Conservation (phyloP, 305 asterid genomes). For the Euphrasia arctica region DNA sequence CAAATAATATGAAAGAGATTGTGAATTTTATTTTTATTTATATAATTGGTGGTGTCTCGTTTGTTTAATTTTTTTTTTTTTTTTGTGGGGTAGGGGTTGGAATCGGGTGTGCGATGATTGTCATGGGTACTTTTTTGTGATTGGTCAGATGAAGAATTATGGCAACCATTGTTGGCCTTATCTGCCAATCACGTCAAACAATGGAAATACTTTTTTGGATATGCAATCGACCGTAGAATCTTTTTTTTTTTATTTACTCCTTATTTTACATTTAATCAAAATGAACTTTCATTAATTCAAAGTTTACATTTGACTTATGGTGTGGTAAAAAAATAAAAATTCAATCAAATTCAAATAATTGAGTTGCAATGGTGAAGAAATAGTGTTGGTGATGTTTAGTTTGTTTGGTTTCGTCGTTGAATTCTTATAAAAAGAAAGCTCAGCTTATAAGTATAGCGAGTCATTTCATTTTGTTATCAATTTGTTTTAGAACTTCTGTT, state of each 20-base stretch:
- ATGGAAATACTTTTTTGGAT: conserved; percentile 22
- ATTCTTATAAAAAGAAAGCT: too few relatives aligned
- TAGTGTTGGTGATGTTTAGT: too few relatives aligned
- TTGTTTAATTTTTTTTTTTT: conserved; percentile 15
- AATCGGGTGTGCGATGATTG: conserved; percentile 35
- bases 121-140: conserved; percentile 28
- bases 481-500: too few relatives aligned
- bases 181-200: conserved; percentile 45
- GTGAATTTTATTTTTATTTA: neutral
- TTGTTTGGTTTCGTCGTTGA: too few relatives aligned
- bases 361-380: too few relatives aligned
- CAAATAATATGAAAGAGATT: neutral
- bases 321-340: too few relatives aligned
- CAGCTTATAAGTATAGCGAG: too few relatives aligned
- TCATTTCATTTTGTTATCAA: too few relatives aligned
- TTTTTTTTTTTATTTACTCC: conserved; percentile 1
- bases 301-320: too few relatives aligned
- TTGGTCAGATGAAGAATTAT: conserved; percentile 42
- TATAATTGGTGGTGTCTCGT: neutral
- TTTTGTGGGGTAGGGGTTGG: conserved; percentile 8
- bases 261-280: too few relatives aligned
- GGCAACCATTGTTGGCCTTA: conserved; percentile 48
- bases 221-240: conserved; percentile 23
- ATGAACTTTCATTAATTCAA: too few relatives aligned
- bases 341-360: too few relatives aligned